Evolutionary conservation across 2,329 filamentous ascomycete genomes (phyloP).

Genomic region (Penicillium sp.): DNA sequence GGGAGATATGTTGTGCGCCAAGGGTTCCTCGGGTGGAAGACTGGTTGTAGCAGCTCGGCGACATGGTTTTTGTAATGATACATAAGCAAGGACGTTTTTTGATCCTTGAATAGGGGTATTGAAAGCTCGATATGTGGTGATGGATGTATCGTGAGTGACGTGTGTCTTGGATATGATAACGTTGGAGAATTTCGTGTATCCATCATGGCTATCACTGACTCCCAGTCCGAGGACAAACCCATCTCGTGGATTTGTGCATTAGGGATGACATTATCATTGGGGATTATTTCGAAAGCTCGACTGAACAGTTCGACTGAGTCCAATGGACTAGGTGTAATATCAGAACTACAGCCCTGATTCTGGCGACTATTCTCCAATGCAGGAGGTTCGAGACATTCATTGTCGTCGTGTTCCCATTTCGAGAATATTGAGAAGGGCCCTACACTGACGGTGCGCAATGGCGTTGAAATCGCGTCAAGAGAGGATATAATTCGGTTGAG

Average conservation of each 20-base stretch:
- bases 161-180: not conserved
- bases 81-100: constrained; percentile 2
- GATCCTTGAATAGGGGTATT: constrained; percentile 4
- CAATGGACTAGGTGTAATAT: not conserved
- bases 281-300: not conserved
- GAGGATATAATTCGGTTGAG: constrained; percentile 3
- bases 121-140: not conserved
- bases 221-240: not conserved
- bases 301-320: not conserved
- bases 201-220: not conserved
- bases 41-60: constrained; percentile 9
- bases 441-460: not conserved
- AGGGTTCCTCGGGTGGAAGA: constrained; percentile 8
- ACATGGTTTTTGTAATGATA: constrained; percentile 12
- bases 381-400: not conserved
- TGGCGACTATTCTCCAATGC: not conserved
- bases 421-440: constrained; percentile 8
- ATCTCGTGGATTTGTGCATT: not conserved
- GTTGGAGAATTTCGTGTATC: not conserved
- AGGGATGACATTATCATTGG: not conserved
- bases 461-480: not conserved
- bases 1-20: constrained; percentile 13
- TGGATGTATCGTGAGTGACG: not conserved
- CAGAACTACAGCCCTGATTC: not conserved
- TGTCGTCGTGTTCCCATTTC: not conserved